Base-by-base conservation (phyloP, 306 rosid species). In the Datisca glomerata region DNA sequence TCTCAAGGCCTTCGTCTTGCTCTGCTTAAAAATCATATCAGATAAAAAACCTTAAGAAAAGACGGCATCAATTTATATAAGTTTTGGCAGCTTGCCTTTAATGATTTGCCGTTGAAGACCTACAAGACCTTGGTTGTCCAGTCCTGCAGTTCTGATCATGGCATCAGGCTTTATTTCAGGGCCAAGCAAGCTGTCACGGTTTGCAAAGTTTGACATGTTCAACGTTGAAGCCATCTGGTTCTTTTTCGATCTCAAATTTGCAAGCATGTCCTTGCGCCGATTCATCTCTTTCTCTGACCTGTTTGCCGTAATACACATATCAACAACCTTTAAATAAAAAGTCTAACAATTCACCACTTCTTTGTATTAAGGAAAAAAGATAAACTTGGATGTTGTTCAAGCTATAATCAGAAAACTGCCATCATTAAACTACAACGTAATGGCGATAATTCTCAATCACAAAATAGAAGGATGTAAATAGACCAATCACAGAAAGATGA, bases 211-310 rank as follows among this genome's bases (percentile, higher is more conserved):
- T 2, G 76, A 70, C 0, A 79, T 38, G 41, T 64, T 59, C 54
- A 70, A 57, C 13, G 45, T 45, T 38, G 71, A 18, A 33, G 76
- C 64, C 72, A 70, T 54, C 64, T 70, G 57, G 29, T 60, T 52
- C 7, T 48, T 60, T 64, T 55, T 55, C 21, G 59, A 43, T 36
- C 63, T 54, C 53, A 70, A 18, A 45, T 51, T 41, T 2, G 31
- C n/a, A 24, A 70, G 57, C 48, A 36, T 49, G 14, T 59, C 76
- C 49, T 55, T 55, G 25, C 57, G 64, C 10, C 61, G 60, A 44
- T 59, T 59, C 32, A 40, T 55, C 48, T 70, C 76, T 39, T 49
- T 70, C 19, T 44, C 68, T 8, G 61, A 12, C 42, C 68, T 70
- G 72, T 36, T 44, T 21, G 19, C 25, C 53, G 54, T 19, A 32